These are phyloP conservation scores for Solanum stenotomum DNA, from an alignment of 257 asterid species.

Conservation along the genomic window DNA sequence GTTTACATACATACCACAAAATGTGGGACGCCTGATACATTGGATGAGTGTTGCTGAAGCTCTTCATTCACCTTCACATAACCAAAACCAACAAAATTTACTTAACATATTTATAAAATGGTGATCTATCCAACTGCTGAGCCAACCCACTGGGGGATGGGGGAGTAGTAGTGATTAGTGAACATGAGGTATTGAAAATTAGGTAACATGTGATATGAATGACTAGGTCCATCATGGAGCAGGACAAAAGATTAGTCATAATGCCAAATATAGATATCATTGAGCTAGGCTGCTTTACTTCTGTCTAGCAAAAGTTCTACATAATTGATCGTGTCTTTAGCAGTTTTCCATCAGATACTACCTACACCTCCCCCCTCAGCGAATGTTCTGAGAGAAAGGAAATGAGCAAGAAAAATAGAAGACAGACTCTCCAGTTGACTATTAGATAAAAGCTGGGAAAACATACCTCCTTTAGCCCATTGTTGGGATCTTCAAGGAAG, in stretches of 20 bases:
- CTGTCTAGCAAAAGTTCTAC: background rate
- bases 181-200: background rate
- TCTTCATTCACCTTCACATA: conserved; percentile 52
- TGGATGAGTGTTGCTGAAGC: conserved; percentile 33
- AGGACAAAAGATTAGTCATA: background rate
- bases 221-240: background rate
- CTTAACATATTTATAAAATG: background rate
- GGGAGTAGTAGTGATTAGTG: too few relatives aligned
- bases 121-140: background rate
- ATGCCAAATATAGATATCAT: background rate
- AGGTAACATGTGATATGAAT: background rate
- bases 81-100: background rate
- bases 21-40: conserved; percentile 64
- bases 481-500: conserved; percentile 78
- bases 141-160: background rate
- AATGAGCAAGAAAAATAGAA: background rate
- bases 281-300: background rate
- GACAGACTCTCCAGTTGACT: background rate
- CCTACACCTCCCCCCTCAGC: background rate
- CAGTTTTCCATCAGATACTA: background rate
- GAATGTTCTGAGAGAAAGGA: background rate
- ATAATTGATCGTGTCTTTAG: background rate
- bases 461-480: conserved; percentile 74
- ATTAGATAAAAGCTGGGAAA: background rate
- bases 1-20: conserved; percentile 54